Evolutionary conservation across 345 rosid genomes (phyloP).

Genomic region (Erysimum cheiranthoides): DNA sequence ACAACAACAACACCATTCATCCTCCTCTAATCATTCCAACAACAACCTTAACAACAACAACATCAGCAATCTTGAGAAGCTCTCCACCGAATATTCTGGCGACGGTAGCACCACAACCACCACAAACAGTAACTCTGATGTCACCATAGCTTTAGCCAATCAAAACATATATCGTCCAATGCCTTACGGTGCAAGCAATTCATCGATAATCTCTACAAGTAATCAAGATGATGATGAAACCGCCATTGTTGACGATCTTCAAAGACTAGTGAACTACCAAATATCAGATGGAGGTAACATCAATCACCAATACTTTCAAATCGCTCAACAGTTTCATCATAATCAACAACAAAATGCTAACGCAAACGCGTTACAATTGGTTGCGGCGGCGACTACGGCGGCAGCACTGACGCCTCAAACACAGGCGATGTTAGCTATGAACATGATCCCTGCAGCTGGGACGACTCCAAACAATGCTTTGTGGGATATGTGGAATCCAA

Average conservation of each 20-base stretch:
- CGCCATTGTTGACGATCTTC: slow-evolving; percentile 66
- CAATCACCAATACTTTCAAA: slow-evolving; percentile 53
- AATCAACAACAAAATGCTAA: slow-evolving; percentile 52
- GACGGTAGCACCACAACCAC: slow-evolving; percentile 53
- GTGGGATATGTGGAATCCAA: slow-evolving; percentile 90
- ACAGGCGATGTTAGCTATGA: slow-evolving; percentile 52
- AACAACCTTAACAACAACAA: slow-evolving; percentile 45
- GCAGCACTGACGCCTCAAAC: slow-evolving; percentile 44
- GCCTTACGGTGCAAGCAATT: slow-evolving; percentile 46
- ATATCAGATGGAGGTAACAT: slow-evolving; percentile 49
- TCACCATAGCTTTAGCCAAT: slow-evolving; percentile 67
- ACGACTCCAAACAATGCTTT: slow-evolving; percentile 53
- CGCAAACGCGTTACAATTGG: slow-evolving; percentile 49
- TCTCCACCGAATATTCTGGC: slow-evolving; percentile 45
- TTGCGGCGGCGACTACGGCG: slow-evolving; percentile 39
- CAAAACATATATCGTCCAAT: slow-evolving; percentile 57
- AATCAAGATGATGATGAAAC: slow-evolving; percentile 43
- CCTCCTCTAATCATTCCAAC: slow-evolving; percentile 38
- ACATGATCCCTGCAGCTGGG: slow-evolving; percentile 51
- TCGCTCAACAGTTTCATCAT: slow-evolving; percentile 51
- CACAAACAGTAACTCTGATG: slow-evolving; percentile 61
- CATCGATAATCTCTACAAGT: slow-evolving; percentile 41
- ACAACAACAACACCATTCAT: slow-evolving; percentile 46
- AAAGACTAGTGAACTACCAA: slow-evolving; percentile 68
- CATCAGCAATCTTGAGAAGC: slow-evolving; percentile 44